phyloP scores from a whole-genome alignment of 2,329 filamentous ascomycete genomes.

The Ophiostoma novo-ulmi region DNA sequence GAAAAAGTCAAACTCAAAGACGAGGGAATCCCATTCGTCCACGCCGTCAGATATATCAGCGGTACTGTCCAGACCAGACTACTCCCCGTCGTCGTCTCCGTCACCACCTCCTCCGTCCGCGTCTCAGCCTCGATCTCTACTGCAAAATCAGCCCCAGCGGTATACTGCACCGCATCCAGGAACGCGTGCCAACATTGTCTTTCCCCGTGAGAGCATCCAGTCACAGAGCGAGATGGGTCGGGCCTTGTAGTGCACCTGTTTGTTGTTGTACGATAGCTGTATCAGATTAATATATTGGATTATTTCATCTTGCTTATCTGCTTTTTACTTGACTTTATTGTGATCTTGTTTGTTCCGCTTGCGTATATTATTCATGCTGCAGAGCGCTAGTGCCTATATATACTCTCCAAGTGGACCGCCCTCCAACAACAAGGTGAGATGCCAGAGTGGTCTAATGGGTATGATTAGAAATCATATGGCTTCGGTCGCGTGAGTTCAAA shows the following conservation, averaged over 20 bases:
- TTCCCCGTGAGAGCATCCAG: not conserved
- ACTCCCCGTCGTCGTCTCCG: not conserved
- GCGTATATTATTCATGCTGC: not conserved
- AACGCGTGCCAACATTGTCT: not conserved
- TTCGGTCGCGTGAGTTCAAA: slow-evolving; percentile 27
- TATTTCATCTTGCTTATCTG: not conserved
- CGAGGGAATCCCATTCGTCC: not conserved
- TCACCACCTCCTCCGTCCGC: not conserved
- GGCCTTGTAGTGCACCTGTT: slow-evolving; percentile 5
- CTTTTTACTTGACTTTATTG: not conserved
- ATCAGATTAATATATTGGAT: not conserved
- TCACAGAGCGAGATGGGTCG: slow-evolving; percentile 16
- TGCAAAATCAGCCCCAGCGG: not conserved
- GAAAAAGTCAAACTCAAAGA: not conserved
- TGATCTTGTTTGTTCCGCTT: not conserved
- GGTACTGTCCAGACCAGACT: not conserved
- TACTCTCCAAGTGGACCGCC: not conserved
- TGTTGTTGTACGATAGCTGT: not conserved
- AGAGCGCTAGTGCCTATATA: not conserved
- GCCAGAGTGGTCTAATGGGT: slow-evolving; percentile 27
- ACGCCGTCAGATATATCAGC: not conserved
- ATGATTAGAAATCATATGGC: slow-evolving; percentile 21
- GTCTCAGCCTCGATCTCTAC: too few species aligned
- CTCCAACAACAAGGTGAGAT: slow-evolving; percentile 20
- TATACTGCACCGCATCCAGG: slow-evolving; percentile 2